A percentile compares a stretch with the other conserved stretches of the same genome.
These are phyloP conservation scores for Actinomucor elegans DNA, from an alignment of 371 early-diverging fungal genomes.

Conservation along the genomic window DNA sequence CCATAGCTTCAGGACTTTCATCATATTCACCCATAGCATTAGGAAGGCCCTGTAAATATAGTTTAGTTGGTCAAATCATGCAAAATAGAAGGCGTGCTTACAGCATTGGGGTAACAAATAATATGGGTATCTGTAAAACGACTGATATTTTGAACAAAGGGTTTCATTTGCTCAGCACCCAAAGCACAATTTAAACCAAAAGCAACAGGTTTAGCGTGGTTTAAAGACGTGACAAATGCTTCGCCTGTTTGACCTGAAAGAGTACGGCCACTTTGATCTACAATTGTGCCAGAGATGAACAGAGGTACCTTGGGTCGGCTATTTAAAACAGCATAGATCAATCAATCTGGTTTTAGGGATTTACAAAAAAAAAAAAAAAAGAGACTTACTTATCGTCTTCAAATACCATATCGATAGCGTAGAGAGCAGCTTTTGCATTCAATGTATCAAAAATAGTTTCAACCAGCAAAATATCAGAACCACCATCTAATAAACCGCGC, in stretches of 20 bases:
- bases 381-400: conserved; percentile 61
- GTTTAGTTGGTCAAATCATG: too few relatives aligned
- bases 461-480: conserved; percentile 86
- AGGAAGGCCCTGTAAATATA: conserved; percentile 70
- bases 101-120: conserved; percentile 95
- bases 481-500: conserved; percentile 90
- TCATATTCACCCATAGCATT: conserved; percentile 91
- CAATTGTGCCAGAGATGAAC: conserved; percentile 96
- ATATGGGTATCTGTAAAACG: conserved; percentile 77
- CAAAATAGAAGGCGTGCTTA: conserved; percentile 28
- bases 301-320: conserved; percentile 78
- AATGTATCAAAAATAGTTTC: conserved; percentile 96
- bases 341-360: too few relatives aligned
- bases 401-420: conserved; percentile 84
- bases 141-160: conserved; percentile 88
- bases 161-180: conserved; percentile 94
- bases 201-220: conserved; percentile 81
- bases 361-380: background rate
- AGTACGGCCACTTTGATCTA: conserved; percentile 93
- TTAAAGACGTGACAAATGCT: conserved; percentile 85
- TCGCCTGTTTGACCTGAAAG: conserved; percentile 95
- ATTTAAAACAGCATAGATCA: background rate
- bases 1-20: conserved; percentile 86
- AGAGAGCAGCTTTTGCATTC: conserved; percentile 92
- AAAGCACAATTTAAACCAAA: conserved; percentile 95